Conservation (phyloP, 2,329 filamentous ascomycete species). For the Drechslerella dactyloides region DNA sequence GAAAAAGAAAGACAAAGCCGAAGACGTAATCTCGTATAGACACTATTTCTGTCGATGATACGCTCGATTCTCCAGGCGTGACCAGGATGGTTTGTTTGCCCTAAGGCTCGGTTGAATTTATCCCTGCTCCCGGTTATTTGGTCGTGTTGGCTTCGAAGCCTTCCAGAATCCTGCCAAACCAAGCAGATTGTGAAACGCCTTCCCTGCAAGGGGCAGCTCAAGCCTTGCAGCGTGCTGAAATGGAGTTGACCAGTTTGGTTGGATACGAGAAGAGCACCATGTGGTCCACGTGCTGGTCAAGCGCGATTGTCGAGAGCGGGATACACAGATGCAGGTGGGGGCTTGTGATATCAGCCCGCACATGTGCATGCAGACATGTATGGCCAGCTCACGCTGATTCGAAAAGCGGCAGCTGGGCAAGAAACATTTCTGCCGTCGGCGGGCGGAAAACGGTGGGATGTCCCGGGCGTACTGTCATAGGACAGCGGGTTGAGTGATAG, state of each 20-base stretch:
- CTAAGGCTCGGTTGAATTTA: constrained; percentile 22
- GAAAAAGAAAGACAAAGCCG: constrained; percentile 2
- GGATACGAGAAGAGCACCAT: constrained; percentile 2
- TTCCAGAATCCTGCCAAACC: constrained; percentile 47
- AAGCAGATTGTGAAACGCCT: constrained; percentile 38
- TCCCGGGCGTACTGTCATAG: too few species aligned
- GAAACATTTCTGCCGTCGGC: neutral
- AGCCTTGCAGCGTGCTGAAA: constrained; percentile 64
- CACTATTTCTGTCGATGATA: constrained; percentile 19
- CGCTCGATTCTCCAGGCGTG: constrained; percentile 20
- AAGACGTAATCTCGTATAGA: neutral
- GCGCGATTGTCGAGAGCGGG: neutral
- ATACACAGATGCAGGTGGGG: constrained; percentile 2
- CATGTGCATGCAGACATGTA: constrained; percentile 7
- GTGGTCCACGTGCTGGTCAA: neutral
- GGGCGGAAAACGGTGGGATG: too few species aligned
- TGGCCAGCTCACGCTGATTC: neutral
- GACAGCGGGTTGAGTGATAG: too few species aligned
- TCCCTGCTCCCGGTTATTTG: constrained; percentile 19
- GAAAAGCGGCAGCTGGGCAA: neutral
- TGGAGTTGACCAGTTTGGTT: constrained; percentile 52
- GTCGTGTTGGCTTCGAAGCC: constrained; percentile 36
- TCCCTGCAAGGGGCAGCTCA: constrained; percentile 53
- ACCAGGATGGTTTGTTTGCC: constrained; percentile 2
- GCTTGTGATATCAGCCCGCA: neutral